phyloP scores from a whole-genome alignment of 768 basidiomycete species.

The Termitomyces sp. region DNA sequence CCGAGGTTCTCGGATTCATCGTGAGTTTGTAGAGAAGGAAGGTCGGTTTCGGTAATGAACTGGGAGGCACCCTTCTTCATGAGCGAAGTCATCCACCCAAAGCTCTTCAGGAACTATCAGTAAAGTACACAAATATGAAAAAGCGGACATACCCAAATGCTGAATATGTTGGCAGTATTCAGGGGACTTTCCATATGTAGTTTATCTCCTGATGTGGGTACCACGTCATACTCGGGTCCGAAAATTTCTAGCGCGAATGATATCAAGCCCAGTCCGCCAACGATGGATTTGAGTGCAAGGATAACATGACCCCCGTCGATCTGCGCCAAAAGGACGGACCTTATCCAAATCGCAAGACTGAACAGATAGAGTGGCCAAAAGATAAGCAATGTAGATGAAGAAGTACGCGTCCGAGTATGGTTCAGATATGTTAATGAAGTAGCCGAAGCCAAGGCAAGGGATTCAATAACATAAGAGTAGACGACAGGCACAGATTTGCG shows the following conservation, averaged over 20 bases:
- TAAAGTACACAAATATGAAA: not conserved
- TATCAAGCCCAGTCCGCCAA: conserved; percentile 43
- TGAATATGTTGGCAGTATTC: conserved; percentile 76
- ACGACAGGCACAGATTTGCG: conserved; percentile 39
- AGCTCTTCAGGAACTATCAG: conserved; percentile 45
- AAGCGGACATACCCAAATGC: conserved; percentile 50
- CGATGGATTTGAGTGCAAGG: conserved; percentile 40
- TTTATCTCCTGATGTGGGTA: conserved; percentile 25
- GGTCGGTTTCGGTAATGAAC: conserved; percentile 81
- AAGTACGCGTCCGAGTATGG: conserved; percentile 65
- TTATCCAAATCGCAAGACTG: conserved; percentile 50
- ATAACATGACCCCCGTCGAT: conserved; percentile 30
- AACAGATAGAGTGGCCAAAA: conserved; percentile 76
- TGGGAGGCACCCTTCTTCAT: conserved; percentile 63
- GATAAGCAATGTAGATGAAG: conserved; percentile 70
- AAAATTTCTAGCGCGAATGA: conserved; percentile 66
- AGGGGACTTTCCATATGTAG: conserved; percentile 61
- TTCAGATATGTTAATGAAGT: conserved; percentile 58
- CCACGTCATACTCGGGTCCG: conserved; percentile 55
- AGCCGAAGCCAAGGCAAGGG: conserved; percentile 46
- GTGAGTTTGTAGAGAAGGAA: conserved; percentile 64
- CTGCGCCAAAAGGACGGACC: conserved; percentile 43
- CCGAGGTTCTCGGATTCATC: conserved; percentile 76
- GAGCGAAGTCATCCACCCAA: conserved; percentile 82
- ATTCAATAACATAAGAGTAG: conserved; percentile 55